Conservation (phyloP, 2,329 filamentous ascomycete genomes). For the Penicillium paneum region DNA sequence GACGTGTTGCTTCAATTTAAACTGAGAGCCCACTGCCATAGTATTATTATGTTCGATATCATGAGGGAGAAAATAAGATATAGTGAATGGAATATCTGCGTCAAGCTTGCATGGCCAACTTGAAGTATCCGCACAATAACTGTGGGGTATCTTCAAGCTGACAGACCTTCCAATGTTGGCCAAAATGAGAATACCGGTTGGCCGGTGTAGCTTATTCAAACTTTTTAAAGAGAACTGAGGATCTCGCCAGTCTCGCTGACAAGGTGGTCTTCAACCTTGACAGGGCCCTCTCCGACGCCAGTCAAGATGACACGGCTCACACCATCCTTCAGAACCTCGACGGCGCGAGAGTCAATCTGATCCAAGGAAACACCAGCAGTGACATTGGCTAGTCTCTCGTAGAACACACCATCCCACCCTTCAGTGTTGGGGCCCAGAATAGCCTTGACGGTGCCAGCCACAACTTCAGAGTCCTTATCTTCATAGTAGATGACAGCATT, state of each 20-base stretch:
- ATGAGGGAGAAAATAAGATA: conserved; percentile 10
- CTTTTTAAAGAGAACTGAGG: conserved; percentile 23
- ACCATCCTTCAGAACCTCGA: conserved; percentile 67
- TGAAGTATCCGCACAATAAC: conserved; percentile 13
- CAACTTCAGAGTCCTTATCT: conserved; percentile 67
- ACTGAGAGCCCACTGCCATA: not conserved
- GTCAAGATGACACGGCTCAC: conserved; percentile 89
- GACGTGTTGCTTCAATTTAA: not conserved
- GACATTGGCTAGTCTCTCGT: conserved; percentile 51
- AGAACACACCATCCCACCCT: conserved; percentile 57
- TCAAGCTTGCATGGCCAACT: conserved; percentile 14
- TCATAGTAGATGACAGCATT: conserved; percentile 97
- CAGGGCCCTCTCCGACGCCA: conserved; percentile 82
- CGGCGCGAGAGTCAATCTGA: conserved; percentile 53
- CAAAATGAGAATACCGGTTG: conserved; percentile 12
- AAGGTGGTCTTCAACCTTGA: conserved; percentile 73
- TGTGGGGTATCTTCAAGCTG: conserved; percentile 23
- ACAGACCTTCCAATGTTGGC: not conserved
- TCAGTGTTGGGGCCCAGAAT: conserved; percentile 63
- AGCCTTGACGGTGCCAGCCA: conserved; percentile 75
- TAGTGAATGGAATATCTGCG: conserved; percentile 16
- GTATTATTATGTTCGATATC: conserved; percentile 17
- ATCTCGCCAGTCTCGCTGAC: conserved; percentile 64
- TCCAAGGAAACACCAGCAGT: conserved; percentile 58
- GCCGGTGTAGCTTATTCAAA: conserved; percentile 4